Conservation (phyloP, 2,329 filamentous ascomycete genomes). For the Colletotrichum acutatum region DNA sequence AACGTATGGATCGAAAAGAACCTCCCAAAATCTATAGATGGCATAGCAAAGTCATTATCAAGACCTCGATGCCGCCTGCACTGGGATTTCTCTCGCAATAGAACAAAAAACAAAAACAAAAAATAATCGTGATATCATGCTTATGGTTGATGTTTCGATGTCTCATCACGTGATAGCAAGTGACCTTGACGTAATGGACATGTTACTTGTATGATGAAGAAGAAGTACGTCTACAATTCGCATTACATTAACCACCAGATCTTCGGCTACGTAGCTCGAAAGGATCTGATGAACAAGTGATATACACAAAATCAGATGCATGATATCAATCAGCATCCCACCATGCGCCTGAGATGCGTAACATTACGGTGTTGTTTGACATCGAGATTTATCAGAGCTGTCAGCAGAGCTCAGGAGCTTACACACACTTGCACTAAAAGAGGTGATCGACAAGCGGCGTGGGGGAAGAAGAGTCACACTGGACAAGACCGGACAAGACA, state of each 20-base stretch:
- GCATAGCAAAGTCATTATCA: background rate
- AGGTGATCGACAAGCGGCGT: slow-evolving; percentile 7
- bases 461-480: background rate
- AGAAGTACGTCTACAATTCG: background rate
- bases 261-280: background rate
- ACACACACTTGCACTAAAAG: too few relatives aligned
- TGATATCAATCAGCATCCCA: slow-evolving; percentile 20
- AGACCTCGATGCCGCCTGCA: background rate
- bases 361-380: slow-evolving; percentile 1
- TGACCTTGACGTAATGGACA: slow-evolving; percentile 23
- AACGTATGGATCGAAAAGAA: too few relatives aligned
- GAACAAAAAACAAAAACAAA: too few relatives aligned
- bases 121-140: background rate
- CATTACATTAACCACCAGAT: background rate
- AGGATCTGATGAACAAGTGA: background rate
- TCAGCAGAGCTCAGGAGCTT: background rate
- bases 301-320: background rate
- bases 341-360: slow-evolving; percentile 15
- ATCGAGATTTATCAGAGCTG: background rate
- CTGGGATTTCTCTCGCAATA: too few relatives aligned
- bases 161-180: slow-evolving; percentile 2
- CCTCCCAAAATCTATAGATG: background rate
- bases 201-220: background rate
- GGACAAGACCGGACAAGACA: background rate
- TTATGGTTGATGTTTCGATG: too few relatives aligned